Evolutionary conservation across 352 stramenopile genomes (phyloP).

Genomic region (Pythium apleroticum): DNA sequence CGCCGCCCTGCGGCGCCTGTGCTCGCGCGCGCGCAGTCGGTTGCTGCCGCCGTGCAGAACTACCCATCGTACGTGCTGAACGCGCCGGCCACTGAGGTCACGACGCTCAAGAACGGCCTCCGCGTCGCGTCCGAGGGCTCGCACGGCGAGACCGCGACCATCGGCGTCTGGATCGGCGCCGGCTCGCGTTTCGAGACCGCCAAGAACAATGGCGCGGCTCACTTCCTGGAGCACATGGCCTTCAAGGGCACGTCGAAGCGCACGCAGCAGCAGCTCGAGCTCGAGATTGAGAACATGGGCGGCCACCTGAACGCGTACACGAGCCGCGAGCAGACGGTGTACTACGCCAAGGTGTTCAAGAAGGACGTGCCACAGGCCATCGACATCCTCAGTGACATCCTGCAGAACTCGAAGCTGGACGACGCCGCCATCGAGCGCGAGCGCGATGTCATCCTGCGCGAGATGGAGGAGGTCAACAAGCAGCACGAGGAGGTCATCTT

Average conservation of each 20-base stretch:
- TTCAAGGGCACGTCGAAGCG: slow-evolving; percentile 99
- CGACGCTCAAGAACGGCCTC: slow-evolving; percentile 94
- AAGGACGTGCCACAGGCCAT: slow-evolving; percentile 96
- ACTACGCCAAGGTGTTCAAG: slow-evolving; percentile 99
- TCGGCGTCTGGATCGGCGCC: slow-evolving; percentile 97
- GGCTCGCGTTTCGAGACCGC: slow-evolving; percentile 98
- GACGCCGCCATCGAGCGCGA: slow-evolving; percentile 95
- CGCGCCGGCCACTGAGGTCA: slow-evolving; percentile 95
- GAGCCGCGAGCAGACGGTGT: slow-evolving; percentile 99
- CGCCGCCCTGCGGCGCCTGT: slow-evolving; percentile 40
- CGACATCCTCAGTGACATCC: slow-evolving; percentile 99
- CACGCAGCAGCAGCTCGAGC: slow-evolving; percentile 98
- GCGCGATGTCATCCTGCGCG: slow-evolving; percentile 98
- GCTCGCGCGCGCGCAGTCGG: slow-evolving; percentile 70
- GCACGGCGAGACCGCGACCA: slow-evolving; percentile 97
- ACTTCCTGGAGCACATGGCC: slow-evolving; percentile 99
- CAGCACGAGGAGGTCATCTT: slow-evolving; percentile 98
- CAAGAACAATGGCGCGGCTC: slow-evolving; percentile 98
- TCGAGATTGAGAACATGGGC: slow-evolving; percentile 99
- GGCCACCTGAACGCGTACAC: slow-evolving; percentile 99
- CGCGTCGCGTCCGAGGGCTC: slow-evolving; percentile 97
- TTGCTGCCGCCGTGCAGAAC: slow-evolving; percentile 64
- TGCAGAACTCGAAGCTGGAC: slow-evolving; percentile 98
- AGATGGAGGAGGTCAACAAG: slow-evolving; percentile 99
- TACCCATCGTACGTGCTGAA: slow-evolving; percentile 92